These are phyloP conservation scores for Scheffersomyces coipomensis DNA, from an alignment of 805 yeast genomes.

Conservation along the genomic window DNA sequence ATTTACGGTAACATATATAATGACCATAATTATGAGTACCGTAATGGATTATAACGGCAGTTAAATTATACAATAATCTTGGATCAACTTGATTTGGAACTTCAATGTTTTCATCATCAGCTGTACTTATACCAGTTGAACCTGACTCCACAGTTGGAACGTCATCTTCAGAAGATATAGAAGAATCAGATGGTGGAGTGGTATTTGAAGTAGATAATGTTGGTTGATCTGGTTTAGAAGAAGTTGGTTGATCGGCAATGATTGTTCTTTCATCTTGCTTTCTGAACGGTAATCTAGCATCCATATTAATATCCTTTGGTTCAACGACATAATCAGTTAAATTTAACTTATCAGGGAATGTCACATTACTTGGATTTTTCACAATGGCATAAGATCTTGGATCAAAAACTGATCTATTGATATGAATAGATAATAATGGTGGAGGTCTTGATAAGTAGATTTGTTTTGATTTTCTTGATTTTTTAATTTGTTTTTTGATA, in stretches of 20 bases:
- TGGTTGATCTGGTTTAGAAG: neutral
- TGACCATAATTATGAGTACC: slow-evolving; percentile 99
- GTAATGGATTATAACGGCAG: slow-evolving; percentile 87
- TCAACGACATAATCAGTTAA: slow-evolving; percentile 69
- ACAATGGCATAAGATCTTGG: slow-evolving; percentile 78
- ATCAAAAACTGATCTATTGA: slow-evolving; percentile 92
- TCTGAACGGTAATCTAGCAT: slow-evolving; percentile 75
- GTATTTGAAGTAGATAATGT: neutral
- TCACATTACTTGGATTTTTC: slow-evolving; percentile 81
- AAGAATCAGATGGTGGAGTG: slow-evolving; percentile 1
- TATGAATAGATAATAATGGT: slow-evolving; percentile 77
- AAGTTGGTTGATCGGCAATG: neutral
- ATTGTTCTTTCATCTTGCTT: slow-evolving; percentile 45
- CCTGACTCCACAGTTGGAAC: slow-evolving; percentile 4
- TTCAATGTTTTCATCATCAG: slow-evolving; percentile 4
- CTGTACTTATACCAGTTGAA: slow-evolving; percentile 4
- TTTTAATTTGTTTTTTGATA: slow-evolving; percentile 70
- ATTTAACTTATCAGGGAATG: slow-evolving; percentile 69
- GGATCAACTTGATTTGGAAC: slow-evolving; percentile 21
- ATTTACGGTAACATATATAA: slow-evolving; percentile 82
- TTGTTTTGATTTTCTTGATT: slow-evolving; percentile 82
- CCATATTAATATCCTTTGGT: slow-evolving; percentile 68
- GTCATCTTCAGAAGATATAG: slow-evolving; percentile 3
- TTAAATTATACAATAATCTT: slow-evolving; percentile 62
- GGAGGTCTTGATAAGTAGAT: slow-evolving; percentile 80